These are phyloP conservation scores for Fonsecaea pedrosoi DNA, from an alignment of 2,329 filamentous ascomycete genomes.

Conservation along the genomic window DNA sequence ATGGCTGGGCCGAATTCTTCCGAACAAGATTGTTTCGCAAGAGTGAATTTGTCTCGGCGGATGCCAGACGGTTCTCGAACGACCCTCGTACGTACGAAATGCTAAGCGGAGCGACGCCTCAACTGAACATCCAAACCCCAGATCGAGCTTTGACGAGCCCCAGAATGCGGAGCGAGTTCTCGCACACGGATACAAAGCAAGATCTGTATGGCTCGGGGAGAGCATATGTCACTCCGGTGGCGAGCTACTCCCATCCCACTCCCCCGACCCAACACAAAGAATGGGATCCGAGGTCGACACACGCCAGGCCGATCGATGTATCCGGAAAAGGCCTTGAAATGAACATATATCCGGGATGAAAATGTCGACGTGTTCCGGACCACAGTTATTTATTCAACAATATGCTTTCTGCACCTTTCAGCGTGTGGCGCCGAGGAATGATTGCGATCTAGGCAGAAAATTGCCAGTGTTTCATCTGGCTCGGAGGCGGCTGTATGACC, in stretches of 20 bases:
- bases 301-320: constrained; percentile 23
- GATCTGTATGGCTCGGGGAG: constrained; percentile 54
- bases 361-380: background rate
- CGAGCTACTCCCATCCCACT: constrained; percentile 58
- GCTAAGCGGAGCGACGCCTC: constrained; percentile 55
- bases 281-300: constrained; percentile 36
- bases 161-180: constrained; percentile 36
- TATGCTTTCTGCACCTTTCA: constrained; percentile 13
- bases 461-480: background rate
- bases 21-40: constrained; percentile 55
- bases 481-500: constrained; percentile 1
- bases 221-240: constrained; percentile 54
- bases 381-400: background rate
- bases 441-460: constrained; percentile 2
- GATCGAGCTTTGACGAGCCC: constrained; percentile 39
- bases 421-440: constrained; percentile 17
- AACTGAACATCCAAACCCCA: constrained; percentile 43
- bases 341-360: constrained; percentile 3
- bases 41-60: constrained; percentile 87
- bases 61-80: constrained; percentile 69
- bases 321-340: background rate
- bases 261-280: constrained; percentile 45
- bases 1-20: constrained; percentile 77
- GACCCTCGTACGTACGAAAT: constrained; percentile 79
- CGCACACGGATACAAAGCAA: constrained; percentile 39